These are phyloP conservation scores for Choanephora cucurbitarum DNA, from an alignment of 371 early-diverging fungal species.

Conservation along the genomic window DNA sequence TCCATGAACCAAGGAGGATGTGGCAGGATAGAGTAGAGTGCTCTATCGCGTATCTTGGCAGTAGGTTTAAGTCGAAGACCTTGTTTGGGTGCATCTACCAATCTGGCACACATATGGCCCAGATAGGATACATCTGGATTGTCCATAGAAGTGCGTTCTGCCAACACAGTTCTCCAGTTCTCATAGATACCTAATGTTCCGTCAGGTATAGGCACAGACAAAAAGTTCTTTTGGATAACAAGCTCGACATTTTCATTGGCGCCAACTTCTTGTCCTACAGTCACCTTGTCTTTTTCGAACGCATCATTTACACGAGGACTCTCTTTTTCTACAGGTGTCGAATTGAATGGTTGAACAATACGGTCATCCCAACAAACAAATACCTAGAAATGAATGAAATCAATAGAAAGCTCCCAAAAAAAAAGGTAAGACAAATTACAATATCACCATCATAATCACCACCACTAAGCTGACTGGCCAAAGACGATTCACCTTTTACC, in stretches of 20 bases:
- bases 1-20: constrained; percentile 49
- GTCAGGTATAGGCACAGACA: constrained; percentile 37
- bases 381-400: constrained; percentile 28
- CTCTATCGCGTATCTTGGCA: constrained; percentile 20
- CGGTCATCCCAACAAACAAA: constrained; percentile 57
- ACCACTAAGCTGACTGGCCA: constrained; percentile 48
- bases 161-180: constrained; percentile 43
- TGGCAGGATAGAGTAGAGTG: constrained; percentile 18
- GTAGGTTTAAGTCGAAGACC: constrained; percentile 34
- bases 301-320: constrained; percentile 25
- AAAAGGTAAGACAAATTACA: constrained; percentile 39
- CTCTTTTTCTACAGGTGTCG: constrained; percentile 22
- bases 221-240: constrained; percentile 31
- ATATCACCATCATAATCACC: constrained; percentile 61
- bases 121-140: constrained; percentile 41
- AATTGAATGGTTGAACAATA: constrained; percentile 34
- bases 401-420: too few relatives aligned
- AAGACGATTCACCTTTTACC: constrained; percentile 36
- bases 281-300: constrained; percentile 33
- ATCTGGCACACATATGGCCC: constrained; percentile 48
- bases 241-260: constrained; percentile 9
- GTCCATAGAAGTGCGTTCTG: constrained; percentile 35
- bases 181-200: constrained; percentile 41
- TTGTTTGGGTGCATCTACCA: constrained; percentile 55
- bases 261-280: constrained; percentile 19